Percentiles rank a stretch among this genome's conserved stretches.
Evolutionary conservation across 1,139 yeast genomes (phyloP).

Genomic region (Ogataea hybrid): DNA sequence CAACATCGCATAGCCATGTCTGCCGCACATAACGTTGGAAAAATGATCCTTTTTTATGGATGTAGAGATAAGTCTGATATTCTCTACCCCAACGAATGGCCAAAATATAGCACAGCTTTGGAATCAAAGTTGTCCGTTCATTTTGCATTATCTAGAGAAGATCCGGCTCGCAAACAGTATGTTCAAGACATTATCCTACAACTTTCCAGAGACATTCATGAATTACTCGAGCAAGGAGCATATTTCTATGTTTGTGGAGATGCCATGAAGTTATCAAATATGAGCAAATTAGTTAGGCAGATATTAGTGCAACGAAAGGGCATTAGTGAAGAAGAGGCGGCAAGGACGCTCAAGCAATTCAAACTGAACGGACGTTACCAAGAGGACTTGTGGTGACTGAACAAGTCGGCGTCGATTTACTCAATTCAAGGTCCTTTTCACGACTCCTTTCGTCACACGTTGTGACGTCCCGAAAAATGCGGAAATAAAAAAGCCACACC

Average conservation of each 20-base stretch:
- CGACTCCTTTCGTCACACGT: not conserved
- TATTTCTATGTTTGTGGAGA: conserved; percentile 94
- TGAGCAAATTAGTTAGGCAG: conserved; percentile 62
- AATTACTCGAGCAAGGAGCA: conserved; percentile 64
- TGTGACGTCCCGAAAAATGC: not conserved
- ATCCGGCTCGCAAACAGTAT: conserved; percentile 33
- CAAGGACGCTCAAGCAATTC: conserved; percentile 69
- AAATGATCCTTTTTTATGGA: conserved; percentile 76
- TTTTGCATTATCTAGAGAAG: conserved; percentile 77
- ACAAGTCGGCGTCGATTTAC: not conserved
- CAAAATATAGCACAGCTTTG: conserved; percentile 52
- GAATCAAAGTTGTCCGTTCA: conserved; percentile 63
- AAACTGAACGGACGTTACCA: conserved; percentile 84
- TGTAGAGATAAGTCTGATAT: conserved; percentile 70
- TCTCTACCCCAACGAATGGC: conserved; percentile 81
- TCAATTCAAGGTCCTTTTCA: not conserved
- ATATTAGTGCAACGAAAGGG: conserved; percentile 52
- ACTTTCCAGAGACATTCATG: conserved; percentile 46
- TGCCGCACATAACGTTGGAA: conserved; percentile 52
- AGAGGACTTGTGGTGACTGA: conserved; percentile 88
- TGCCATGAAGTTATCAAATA: conserved; percentile 89
- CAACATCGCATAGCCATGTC: conserved; percentile 64
- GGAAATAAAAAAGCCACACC: conserved; percentile 1
- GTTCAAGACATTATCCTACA: conserved; percentile 23
- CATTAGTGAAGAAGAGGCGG: conserved; percentile 50